A percentile compares a stretch with the other conserved stretches of the same genome.
Evolutionary conservation across 441 rosid species (phyloP).

Genomic region (Breynia disticha): DNA sequence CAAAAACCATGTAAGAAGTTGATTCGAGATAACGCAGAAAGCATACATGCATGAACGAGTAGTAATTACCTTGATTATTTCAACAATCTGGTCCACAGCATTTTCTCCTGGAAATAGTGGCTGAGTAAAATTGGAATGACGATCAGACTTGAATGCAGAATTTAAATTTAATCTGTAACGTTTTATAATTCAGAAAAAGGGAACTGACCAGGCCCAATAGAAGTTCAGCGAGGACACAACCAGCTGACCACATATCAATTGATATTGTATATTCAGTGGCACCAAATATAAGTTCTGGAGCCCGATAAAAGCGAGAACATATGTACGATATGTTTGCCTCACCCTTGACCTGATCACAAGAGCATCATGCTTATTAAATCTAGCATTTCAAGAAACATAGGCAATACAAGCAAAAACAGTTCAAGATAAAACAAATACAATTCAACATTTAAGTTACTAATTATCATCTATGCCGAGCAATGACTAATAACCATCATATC

Average conservation of each 20-base stretch:
- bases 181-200: too few species aligned
- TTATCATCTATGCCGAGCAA: too few species aligned
- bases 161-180: slow-evolving; percentile 7
- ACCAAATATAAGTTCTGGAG: slow-evolving; percentile 95
- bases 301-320: slow-evolving; percentile 93
- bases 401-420: not conserved
- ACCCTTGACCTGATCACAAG: slow-evolving; percentile 64
- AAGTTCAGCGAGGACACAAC: slow-evolving; percentile 86
- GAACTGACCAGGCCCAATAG: slow-evolving; percentile 85
- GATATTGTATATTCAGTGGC: slow-evolving; percentile 90
- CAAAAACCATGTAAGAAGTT: slow-evolving; percentile 2
- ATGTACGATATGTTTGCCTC: slow-evolving; percentile 97
- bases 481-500: too few species aligned
- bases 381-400: slow-evolving; percentile 1
- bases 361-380: slow-evolving; percentile 8
- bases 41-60: too few species aligned
- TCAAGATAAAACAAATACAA: not conserved
- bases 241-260: slow-evolving; percentile 96
- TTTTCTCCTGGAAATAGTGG: slow-evolving; percentile 95
- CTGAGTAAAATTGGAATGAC: slow-evolving; percentile 30
- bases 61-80: slow-evolving; percentile 88
- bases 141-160: slow-evolving; percentile 6
- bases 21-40: not conserved
- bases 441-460: too few species aligned
- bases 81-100: slow-evolving; percentile 94